Conservation (phyloP, 305 asterid genomes). For the Fraxinus xanthoxyloides region DNA sequence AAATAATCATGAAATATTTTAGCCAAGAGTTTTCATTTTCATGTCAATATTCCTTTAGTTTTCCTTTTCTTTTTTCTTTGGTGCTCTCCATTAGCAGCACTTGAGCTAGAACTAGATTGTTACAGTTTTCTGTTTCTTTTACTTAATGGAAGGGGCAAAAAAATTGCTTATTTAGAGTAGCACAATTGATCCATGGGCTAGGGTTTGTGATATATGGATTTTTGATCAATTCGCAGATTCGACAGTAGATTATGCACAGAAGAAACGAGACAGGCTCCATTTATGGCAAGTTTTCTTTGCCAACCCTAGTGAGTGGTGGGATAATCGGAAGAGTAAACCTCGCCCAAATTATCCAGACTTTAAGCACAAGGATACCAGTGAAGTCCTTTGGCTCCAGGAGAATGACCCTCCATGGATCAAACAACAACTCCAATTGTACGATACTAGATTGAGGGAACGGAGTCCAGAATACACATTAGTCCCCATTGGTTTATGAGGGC, state of each 20-base stretch:
- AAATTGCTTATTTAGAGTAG: background rate
- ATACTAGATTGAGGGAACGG: slow-evolving; percentile 39
- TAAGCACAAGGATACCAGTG: slow-evolving; percentile 69
- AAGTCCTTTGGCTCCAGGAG: slow-evolving; percentile 58
- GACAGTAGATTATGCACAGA: slow-evolving; percentile 39
- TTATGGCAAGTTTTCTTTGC: slow-evolving; percentile 79
- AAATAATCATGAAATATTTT: background rate
- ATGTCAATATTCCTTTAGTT: background rate
- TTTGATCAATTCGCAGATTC: slow-evolving; percentile 28
- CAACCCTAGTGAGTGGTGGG: slow-evolving; percentile 80
- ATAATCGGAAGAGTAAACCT: slow-evolving; percentile 47
- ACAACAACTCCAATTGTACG: slow-evolving; percentile 55
- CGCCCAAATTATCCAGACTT: slow-evolving; percentile 61
- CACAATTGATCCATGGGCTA: background rate
- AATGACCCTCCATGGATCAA: slow-evolving; percentile 84
- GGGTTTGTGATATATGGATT: background rate
- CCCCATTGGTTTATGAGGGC: slow-evolving; percentile 37
- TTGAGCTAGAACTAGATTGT: background rate
- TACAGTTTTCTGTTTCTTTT: background rate
- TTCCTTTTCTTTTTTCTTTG: background rate
- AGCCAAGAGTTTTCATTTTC: background rate
- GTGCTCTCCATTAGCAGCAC: slow-evolving; percentile 6
- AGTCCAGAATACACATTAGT: slow-evolving; percentile 24
- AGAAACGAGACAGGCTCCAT: slow-evolving; percentile 47
- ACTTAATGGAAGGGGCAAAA: background rate